phyloP scores from a whole-genome alignment of 2,329 filamentous ascomycete species.

The Phyllosticta ampelicida region DNA sequence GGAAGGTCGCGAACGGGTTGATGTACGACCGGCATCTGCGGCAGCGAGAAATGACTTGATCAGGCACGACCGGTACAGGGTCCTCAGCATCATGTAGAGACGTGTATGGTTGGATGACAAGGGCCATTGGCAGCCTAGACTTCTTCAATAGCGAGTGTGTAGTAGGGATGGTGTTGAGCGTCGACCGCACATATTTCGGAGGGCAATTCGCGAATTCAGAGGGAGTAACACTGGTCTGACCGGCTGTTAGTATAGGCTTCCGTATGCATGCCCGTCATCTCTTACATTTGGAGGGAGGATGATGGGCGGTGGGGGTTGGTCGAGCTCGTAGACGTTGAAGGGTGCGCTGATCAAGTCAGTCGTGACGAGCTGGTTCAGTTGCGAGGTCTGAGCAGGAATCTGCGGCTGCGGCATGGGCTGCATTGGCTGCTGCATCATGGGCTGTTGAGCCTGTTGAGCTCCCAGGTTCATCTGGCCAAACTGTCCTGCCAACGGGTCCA shows the following conservation, averaged over 20 bases:
- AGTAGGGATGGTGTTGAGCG: conserved; percentile 85
- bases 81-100: conserved; percentile 90
- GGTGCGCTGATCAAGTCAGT: conserved; percentile 87
- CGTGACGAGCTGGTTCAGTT: conserved; percentile 80
- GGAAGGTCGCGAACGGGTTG: conserved; percentile 91
- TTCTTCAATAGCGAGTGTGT: conserved; percentile 92
- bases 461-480: conserved; percentile 70
- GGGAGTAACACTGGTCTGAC: conserved; percentile 75
- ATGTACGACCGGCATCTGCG: conserved; percentile 94
- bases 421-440: conserved; percentile 38
- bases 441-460: conserved; percentile 33
- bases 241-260: conserved; percentile 28
- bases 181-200: conserved; percentile 89
- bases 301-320: conserved; percentile 82
- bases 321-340: conserved; percentile 87
- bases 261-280: background rate
- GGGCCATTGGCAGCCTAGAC: conserved; percentile 86
- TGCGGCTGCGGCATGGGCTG: conserved; percentile 26
- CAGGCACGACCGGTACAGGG: conserved; percentile 79
- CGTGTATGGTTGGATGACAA: conserved; percentile 92
- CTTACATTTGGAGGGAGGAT: conserved; percentile 79
- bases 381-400: conserved; percentile 14
- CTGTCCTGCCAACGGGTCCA: conserved; percentile 63
- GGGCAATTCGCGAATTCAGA: conserved; percentile 87
- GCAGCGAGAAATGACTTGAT: conserved; percentile 95